Evolutionary conservation across 441 rosid genomes (phyloP), one percentile per base, ranked within the genome.

Genomic region (Metrosideros polymorpha): DNA sequence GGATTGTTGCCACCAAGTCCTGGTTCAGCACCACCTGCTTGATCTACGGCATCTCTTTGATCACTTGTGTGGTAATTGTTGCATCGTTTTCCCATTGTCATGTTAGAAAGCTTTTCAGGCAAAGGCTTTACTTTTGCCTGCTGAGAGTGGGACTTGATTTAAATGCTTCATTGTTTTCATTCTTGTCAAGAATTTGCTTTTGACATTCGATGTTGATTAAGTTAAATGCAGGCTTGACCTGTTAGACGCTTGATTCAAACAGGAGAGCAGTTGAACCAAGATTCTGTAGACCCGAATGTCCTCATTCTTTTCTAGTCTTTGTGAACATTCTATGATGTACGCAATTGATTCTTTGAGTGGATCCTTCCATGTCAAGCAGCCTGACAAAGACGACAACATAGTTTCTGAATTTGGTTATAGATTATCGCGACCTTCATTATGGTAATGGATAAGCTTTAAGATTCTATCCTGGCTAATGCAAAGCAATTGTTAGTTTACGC

Each of bases 11-110:
- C 25, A 87, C 93, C 54, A 95, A 93, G 87, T 85, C 95, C 51
- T 97, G 98, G 98, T 85, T 92, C 55, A 86, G 86, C 87, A 96
- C 95, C 86, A 92, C 97, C 52, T 96, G 98, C 91, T 90, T 94
- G 91, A 83, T 96, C 86, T 93, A 91, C 66, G 99, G 98, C 84
- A 92, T 91, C 89, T 94, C 98, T 39, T 47, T 89, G 49, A 59
- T 91, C 22, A 90, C 98, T 86, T 87, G 96, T 82, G 93, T 93
- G 99, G 99, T 94, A 93, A 84, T 17, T 79, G 15, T 83, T 25
- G 6, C 39, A 17, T 77, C 27, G 25, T 1, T n/a, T 2, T 1
- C 29, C 66, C 66, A 59, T 59, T 35, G 51, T 27, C 54, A 29
- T 12, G 30, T 30, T 12, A n/a, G n/a, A n/a, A n/a, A n/a, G n/a